Base-by-base conservation (phyloP, 164 flowering plant genomes). In the Piper longum region DNA sequence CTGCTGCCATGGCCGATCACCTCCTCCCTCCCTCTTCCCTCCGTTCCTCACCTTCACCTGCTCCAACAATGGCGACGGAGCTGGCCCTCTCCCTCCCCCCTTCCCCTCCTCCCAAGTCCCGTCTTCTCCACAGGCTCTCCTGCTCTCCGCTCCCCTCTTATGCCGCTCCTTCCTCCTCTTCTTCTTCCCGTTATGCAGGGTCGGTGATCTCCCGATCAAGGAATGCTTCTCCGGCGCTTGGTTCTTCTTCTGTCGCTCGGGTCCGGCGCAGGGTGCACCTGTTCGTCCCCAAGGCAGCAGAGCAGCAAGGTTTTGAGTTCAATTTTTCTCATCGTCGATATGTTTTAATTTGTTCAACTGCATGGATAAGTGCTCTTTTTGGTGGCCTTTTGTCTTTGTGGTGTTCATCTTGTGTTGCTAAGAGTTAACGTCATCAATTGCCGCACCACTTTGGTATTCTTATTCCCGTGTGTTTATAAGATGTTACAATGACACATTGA, bases 251-350 rank as follows among this genome's bases (percentile, higher is more conserved):
- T 1, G 43, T 17, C 51, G 16, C 16, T 26, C 43, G 4, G 43
- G 14, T 64, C 11, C 64, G 66, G 16, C 68, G 64, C 7, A 58
- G 71, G 54, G 41, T 62, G 17, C 45, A 57, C 44, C 36, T 26
- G 36, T 26, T 26, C 36, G 36, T 26, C 36, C 36, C 36, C 36
- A 26, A 26, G 36, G 36, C 36, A 26, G 36, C 36, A 61, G 73
- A 74, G n/a, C 76, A 74, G 44, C 59, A 70, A 64, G 73, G 71
- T 67, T 57, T 44, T 70, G 6, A 0, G 9, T 43, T 43, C 4
- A n/a, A 43, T 11, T 5, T 41, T 14, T 60, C 2, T 43, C 66
- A 5, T 42, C 5, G n/a, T 7, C 6, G 16, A 19, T 54, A 7
- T 5, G 3, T 54, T 7, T 39, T 14, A 40, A 11, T 39, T 3